A percentile compares a stretch with the other conserved stretches of the same genome.
Conservation (phyloP, 202 grass and related monocot species). For the Zizania palustris region DNA sequence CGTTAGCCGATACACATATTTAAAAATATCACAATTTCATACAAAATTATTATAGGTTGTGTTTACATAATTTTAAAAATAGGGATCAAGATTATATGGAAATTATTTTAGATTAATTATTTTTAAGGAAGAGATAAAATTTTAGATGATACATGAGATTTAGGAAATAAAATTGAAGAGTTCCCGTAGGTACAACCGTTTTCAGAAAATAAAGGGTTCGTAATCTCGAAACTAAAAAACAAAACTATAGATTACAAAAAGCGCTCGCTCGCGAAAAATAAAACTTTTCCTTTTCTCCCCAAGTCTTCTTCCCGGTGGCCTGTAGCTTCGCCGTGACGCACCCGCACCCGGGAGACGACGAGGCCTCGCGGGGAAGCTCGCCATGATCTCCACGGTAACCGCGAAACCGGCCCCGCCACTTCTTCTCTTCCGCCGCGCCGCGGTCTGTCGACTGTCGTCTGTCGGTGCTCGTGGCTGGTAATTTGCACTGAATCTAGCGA, state of each 20-base stretch:
- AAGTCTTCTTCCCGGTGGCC: conserved; percentile 38
- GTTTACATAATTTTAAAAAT: no score
- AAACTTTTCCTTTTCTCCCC: conserved; percentile 35
- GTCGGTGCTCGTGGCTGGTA: background rate
- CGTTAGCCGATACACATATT: no score
- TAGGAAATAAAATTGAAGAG: no score
- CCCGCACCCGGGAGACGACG: conserved; percentile 44
- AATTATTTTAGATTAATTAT: no score
- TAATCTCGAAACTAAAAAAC: conserved; percentile 34
- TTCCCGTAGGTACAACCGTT: no score
- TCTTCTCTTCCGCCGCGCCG: background rate
- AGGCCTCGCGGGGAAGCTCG: conserved; percentile 46
- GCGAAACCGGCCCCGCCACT: background rate
- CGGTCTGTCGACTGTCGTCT: background rate
- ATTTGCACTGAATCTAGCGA: conserved; percentile 44
- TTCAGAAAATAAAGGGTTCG: no score
- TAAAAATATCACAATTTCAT: no score
- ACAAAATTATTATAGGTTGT: no score
- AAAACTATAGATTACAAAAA: conserved; percentile 24
- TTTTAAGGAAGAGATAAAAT: no score
- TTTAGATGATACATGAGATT: no score
- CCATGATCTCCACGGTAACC: conserved; percentile 81
- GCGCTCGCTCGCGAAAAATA: background rate
- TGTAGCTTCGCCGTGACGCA: conserved; percentile 53
- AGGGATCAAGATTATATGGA: no score